A percentile compares a stretch with the other conserved stretches of the same genome.
phyloP scores from a whole-genome alignment of 2,329 filamentous ascomycete species.

The Moelleriella libera region DNA sequence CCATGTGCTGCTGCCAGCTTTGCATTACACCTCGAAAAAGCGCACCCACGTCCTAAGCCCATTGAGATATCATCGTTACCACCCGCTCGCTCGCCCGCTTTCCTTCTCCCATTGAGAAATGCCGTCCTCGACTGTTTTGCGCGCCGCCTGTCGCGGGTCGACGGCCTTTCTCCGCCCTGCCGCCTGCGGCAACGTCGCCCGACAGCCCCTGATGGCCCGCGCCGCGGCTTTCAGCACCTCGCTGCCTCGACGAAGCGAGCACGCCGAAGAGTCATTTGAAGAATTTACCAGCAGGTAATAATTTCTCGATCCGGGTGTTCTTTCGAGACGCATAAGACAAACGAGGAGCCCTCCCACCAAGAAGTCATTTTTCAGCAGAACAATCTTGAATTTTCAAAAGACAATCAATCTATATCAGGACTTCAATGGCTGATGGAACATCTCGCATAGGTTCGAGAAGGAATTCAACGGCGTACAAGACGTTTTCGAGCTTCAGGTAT shows the following conservation, averaged over 20 bases:
- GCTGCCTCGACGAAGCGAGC: constrained; percentile 39
- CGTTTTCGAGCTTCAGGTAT: constrained; percentile 98
- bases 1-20: constrained; percentile 13
- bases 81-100: constrained; percentile 1
- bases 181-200: constrained; percentile 24
- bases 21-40: constrained; percentile 4
- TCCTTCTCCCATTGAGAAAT: constrained; percentile 22
- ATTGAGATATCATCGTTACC: not conserved
- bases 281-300: constrained; percentile 94
- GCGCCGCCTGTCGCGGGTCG: constrained; percentile 55
- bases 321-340: not conserved
- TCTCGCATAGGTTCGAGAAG: constrained; percentile 75
- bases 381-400: too few relatives aligned
- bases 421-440: constrained; percentile 14
- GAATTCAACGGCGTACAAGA: constrained; percentile 96
- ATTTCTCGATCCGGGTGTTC: constrained; percentile 1
- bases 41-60: constrained; percentile 3
- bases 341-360: too few relatives aligned
- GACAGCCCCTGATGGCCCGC: constrained; percentile 39
- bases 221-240: constrained; percentile 48
- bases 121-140: constrained; percentile 55
- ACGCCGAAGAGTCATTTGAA: constrained; percentile 95
- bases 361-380: not conserved
- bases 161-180: constrained; percentile 50
- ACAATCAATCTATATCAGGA: too few relatives aligned